These are phyloP conservation scores for Fusarium caatingaense DNA, from an alignment of 2,329 filamentous ascomycete species.

Conservation along the genomic window DNA sequence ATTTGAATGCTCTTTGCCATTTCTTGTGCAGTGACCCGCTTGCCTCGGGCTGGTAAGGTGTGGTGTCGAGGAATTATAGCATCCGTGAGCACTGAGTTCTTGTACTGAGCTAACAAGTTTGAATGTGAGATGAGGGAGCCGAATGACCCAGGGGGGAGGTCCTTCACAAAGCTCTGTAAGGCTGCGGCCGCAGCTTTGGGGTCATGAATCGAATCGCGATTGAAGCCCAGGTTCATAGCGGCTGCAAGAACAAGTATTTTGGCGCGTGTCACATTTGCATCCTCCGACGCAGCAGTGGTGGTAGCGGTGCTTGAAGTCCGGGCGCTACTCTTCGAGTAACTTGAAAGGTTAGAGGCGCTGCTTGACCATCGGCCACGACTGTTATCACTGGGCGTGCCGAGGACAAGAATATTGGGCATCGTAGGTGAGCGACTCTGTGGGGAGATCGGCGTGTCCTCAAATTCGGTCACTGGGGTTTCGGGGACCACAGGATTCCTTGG, in stretches of 20 bases:
- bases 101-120: conserved; percentile 80
- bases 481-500: conserved; percentile 68
- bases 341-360: conserved; percentile 80
- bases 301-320: conserved; percentile 78
- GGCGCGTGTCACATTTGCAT: conserved; percentile 79
- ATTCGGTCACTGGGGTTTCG: conserved; percentile 94
- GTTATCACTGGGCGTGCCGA: conserved; percentile 74
- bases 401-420: conserved; percentile 87
- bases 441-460: conserved; percentile 89
- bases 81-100: conserved; percentile 81
- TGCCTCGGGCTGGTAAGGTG: conserved; percentile 63
- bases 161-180: conserved; percentile 80
- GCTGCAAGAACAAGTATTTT: conserved; percentile 86
- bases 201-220: conserved; percentile 64
- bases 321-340: conserved; percentile 78
- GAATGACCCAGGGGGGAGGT: conserved; percentile 81
- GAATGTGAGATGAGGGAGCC: conserved; percentile 77
- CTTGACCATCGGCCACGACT: conserved; percentile 82
- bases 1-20: conserved; percentile 82
- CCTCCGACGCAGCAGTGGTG: conserved; percentile 75
- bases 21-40: conserved; percentile 75
- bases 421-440: conserved; percentile 80
- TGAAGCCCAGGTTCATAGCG: conserved; percentile 85
- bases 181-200: conserved; percentile 61
- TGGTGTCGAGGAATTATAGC: conserved; percentile 61